These are phyloP conservation scores for Glaciozyma antarctica DNA, from an alignment of 768 basidiomycete species.

Conservation along the genomic window DNA sequence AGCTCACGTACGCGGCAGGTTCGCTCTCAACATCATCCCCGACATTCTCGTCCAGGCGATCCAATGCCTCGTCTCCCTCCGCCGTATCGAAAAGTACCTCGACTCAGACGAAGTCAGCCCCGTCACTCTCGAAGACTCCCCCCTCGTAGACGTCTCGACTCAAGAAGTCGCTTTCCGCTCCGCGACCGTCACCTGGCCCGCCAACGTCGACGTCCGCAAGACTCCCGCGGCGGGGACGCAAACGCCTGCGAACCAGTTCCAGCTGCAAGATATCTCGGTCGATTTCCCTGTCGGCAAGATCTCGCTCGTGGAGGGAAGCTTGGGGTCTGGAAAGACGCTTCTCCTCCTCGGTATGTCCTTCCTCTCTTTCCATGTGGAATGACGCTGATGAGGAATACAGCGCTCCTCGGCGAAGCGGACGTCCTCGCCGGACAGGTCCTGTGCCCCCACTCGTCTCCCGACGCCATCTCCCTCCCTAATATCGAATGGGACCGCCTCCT, in stretches of 20 bases:
- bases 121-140: constrained; percentile 5
- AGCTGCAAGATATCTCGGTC: constrained; percentile 50
- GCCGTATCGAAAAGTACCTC: constrained; percentile 40
- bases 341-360: constrained; percentile 20
- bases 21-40: constrained; percentile 25
- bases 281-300: constrained; percentile 56
- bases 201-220: neutral
- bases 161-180: constrained; percentile 37
- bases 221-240: neutral
- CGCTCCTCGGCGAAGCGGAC: constrained; percentile 35
- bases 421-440: constrained; percentile 31
- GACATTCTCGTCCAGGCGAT: constrained; percentile 13
- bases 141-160: neutral
- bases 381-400: neutral
- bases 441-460: constrained; percentile 21
- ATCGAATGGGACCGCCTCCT: constrained; percentile 32
- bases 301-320: constrained; percentile 38
- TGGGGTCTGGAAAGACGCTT: constrained; percentile 29
- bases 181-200: constrained; percentile 39
- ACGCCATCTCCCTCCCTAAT: constrained; percentile 31
- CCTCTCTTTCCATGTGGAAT: neutral
- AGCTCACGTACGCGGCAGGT: constrained; percentile 1
- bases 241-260: constrained; percentile 21
- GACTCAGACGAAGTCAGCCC: constrained; percentile 40
- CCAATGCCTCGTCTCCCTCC: constrained; percentile 36